phyloP scores from a whole-genome alignment of 495 filamentous ascomycete species.

The Cercophora sp. region DNA sequence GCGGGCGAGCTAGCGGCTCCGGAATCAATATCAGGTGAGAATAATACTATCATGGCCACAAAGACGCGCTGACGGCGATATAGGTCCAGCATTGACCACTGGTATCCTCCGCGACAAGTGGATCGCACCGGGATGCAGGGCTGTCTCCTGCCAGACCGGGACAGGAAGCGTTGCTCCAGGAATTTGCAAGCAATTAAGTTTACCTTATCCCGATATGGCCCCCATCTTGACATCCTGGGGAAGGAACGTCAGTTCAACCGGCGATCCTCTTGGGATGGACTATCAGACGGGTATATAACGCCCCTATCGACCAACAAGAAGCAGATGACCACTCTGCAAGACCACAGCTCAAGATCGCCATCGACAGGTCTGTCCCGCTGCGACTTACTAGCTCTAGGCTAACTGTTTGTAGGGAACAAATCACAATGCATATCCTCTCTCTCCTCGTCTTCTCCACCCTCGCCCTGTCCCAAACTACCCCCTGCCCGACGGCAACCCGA shows the following conservation, averaged over 20 bases:
- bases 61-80: not conserved
- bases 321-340: no score
- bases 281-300: no score
- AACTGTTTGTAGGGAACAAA: not conserved
- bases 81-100: not conserved
- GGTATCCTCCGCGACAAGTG: not conserved
- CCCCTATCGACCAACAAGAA: no score
- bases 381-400: not conserved
- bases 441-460: constrained; percentile 24
- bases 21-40: no score
- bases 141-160: not conserved
- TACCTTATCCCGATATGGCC: not conserved
- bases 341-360: no score
- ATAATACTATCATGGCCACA: no score
- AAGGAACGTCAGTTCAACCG: not conserved
- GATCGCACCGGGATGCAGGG: not conserved
- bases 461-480: constrained; percentile 12
- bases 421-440: constrained; percentile 20
- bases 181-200: constrained; percentile 2
- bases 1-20: no score
- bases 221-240: constrained; percentile 6
- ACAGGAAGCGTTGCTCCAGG: not conserved
- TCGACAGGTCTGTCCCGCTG: no score
- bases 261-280: not conserved
- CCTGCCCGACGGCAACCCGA: constrained; percentile 27